Evolutionary conservation across 208 protist genomes (phyloP).

Genomic region (Histomonas meleagridis): DNA sequence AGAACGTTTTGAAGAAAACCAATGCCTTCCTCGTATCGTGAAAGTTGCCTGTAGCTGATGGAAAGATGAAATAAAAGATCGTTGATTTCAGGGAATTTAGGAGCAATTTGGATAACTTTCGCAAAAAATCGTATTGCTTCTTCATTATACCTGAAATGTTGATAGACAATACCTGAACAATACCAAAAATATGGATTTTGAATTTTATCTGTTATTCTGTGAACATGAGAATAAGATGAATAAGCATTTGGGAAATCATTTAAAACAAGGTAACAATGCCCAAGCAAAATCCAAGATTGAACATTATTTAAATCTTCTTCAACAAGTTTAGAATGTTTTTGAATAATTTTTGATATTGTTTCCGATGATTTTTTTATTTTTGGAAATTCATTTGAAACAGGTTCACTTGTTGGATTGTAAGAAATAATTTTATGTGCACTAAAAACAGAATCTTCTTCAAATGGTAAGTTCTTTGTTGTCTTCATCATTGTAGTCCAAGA

Average conservation of each 20-base stretch:
- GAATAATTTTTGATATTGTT: no score
- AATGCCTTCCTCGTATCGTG: not conserved
- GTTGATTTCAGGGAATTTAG: not conserved
- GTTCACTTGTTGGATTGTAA: no score
- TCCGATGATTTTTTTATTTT: no score
- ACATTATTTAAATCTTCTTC: no score
- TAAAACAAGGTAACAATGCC: not conserved
- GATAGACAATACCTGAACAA: not conserved
- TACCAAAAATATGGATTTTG: not conserved
- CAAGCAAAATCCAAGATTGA: not conserved
- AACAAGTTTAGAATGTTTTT: no score
- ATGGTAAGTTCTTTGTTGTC: no score
- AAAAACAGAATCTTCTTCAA: no score
- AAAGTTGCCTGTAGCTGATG: not conserved
- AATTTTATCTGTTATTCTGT: not conserved
- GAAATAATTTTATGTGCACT: no score
- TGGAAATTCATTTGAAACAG: no score
- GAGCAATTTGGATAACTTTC: not conserved
- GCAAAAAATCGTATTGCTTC: not conserved
- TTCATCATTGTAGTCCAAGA: no score
- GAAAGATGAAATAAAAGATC: not conserved
- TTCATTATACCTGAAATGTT: not conserved
- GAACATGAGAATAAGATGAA: not conserved
- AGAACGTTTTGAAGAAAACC: not conserved
- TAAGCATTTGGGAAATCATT: constrained; percentile 3